phyloP scores from a whole-genome alignment of 768 basidiomycete species.

The Mycena olivaceomarginata region DNA sequence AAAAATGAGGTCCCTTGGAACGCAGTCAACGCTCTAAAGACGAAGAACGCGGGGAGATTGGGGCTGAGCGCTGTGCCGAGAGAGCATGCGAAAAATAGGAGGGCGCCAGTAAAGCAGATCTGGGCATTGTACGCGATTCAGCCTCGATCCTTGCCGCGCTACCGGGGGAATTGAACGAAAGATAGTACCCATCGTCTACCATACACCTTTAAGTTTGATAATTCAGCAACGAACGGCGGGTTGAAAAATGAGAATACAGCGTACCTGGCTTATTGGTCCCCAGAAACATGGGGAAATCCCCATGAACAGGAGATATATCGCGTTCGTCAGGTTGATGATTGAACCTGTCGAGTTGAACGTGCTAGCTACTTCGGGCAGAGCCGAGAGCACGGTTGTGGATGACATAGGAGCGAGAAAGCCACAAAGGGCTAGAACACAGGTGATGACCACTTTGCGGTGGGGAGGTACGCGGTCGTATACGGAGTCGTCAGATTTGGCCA shows the following conservation, averaged over 20 bases:
- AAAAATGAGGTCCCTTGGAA: constrained; percentile 44
- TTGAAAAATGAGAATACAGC: neutral
- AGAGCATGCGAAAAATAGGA: constrained; percentile 42
- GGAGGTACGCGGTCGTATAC: constrained; percentile 42
- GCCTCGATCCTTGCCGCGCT: constrained; percentile 5
- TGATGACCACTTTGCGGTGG: constrained; percentile 38
- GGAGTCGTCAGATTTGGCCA: constrained; percentile 36
- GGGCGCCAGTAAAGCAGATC: constrained; percentile 41
- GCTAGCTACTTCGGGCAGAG: constrained; percentile 43
- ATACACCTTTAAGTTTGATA: constrained; percentile 33
- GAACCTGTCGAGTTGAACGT: constrained; percentile 40
- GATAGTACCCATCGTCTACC: constrained; percentile 43
- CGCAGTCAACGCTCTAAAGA: constrained; percentile 44
- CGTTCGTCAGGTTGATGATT: constrained; percentile 40
- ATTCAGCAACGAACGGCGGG: neutral
- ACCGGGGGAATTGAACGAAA: neutral
- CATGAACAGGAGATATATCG: constrained; percentile 44
- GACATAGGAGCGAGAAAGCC: constrained; percentile 42
- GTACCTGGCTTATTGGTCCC: constrained; percentile 43
- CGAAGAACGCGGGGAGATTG: constrained; percentile 42
- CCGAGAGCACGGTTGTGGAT: constrained; percentile 42
- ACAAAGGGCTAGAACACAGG: constrained; percentile 37
- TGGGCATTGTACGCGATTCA: constrained; percentile 14
- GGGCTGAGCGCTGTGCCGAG: constrained; percentile 45
- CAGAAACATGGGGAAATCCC: constrained; percentile 43